These are phyloP conservation scores for Erucastrum elatum DNA, from an alignment of 345 rosid genomes.

Conservation along the genomic window DNA sequence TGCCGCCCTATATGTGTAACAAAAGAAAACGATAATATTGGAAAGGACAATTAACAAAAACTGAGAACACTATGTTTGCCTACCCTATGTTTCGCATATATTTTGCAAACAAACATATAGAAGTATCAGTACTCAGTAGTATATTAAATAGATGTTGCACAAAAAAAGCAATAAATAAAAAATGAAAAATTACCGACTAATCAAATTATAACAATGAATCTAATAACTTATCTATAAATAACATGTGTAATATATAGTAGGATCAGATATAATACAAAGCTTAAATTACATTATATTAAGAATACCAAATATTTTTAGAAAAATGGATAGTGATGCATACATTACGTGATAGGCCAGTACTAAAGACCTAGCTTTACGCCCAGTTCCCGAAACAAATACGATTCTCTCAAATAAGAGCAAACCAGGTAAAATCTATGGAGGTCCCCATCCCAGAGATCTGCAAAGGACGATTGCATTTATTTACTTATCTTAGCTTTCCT, in stretches of 20 bases:
- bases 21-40: slow-evolving; percentile 3
- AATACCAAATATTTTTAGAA: too few species aligned
- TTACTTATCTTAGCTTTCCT: not conserved
- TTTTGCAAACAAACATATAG: not conserved
- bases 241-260: too few species aligned
- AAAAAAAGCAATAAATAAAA: too few species aligned
- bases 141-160: too few species aligned
- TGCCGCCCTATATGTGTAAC: slow-evolving; percentile 28
- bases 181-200: too few species aligned
- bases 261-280: too few species aligned
- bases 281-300: too few species aligned
- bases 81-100: not conserved
- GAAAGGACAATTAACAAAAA: not conserved
- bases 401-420: slow-evolving; percentile 4
- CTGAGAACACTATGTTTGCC: not conserved
- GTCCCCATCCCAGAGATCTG: slow-evolving; percentile 38
- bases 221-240: too few species aligned
- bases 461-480: slow-evolving; percentile 25
- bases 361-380: not conserved
- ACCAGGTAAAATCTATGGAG: slow-evolving; percentile 34
- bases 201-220: too few species aligned
- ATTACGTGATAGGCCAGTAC: not conserved
- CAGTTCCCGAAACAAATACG: not conserved
- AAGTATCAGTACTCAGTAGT: not conserved
- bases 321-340: not conserved